Evolutionary conservation across 2,329 filamentous ascomycete species (phyloP).

Genomic region (Aureobasidium uvarum): DNA sequence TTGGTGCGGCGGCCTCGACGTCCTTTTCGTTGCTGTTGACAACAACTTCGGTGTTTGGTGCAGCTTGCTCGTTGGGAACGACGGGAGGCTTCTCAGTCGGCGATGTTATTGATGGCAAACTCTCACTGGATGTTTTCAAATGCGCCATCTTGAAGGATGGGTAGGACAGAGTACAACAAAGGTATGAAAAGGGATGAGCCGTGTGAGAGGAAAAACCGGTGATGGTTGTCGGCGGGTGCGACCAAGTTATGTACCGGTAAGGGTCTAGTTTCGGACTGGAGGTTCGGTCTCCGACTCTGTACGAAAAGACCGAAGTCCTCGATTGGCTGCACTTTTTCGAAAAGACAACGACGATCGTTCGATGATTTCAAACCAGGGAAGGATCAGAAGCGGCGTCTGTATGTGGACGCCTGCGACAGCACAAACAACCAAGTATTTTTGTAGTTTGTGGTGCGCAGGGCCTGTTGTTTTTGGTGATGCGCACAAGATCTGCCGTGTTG

Average conservation of each 20-base stretch:
- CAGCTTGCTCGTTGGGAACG: slow-evolving; percentile 18
- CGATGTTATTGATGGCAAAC: neutral
- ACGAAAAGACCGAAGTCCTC: neutral
- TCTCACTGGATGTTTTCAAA: slow-evolving; percentile 8
- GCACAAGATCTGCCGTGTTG: slow-evolving; percentile 19
- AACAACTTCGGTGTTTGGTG: neutral
- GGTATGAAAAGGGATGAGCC: neutral
- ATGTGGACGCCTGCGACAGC: neutral
- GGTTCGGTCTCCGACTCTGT: neutral
- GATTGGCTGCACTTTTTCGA: neutral
- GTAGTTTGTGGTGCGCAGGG: neutral
- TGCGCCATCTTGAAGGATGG: neutral
- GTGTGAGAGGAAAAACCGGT: slow-evolving; percentile 4
- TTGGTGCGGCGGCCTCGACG: slow-evolving; percentile 13
- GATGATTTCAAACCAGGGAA: slow-evolving; percentile 6
- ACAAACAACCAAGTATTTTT: neutral
- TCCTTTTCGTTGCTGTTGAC: slow-evolving; percentile 2
- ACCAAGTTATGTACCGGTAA: slow-evolving; percentile 15
- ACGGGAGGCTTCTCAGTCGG: slow-evolving; percentile 21
- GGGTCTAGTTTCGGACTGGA: neutral
- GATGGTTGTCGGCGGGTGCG: neutral
- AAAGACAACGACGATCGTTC: neutral
- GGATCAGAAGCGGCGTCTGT: neutral
- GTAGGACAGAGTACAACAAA: neutral
- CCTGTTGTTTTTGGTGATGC: neutral